These are phyloP conservation scores for Colletotrichum sp. DNA, from an alignment of 2,329 filamentous ascomycete genomes.

Conservation along the genomic window DNA sequence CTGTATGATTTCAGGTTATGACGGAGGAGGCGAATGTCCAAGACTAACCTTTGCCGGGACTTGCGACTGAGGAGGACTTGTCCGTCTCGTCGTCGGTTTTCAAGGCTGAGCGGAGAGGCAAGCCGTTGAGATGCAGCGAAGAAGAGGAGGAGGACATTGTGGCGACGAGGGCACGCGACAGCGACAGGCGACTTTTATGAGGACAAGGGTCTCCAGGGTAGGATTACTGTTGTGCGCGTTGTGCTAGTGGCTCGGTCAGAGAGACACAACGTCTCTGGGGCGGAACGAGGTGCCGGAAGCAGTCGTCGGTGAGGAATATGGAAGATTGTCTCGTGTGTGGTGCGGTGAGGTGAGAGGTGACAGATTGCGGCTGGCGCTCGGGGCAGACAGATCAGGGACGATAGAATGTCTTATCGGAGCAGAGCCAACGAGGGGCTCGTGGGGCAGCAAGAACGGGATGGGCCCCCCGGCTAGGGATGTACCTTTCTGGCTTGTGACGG, in stretches of 20 bases:
- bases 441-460: neutral
- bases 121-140: slow-evolving; percentile 8
- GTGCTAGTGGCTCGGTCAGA: neutral
- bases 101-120: slow-evolving; percentile 46
- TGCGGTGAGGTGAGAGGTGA: slow-evolving; percentile 6
- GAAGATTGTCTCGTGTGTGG: neutral
- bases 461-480: neutral
- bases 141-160: slow-evolving; percentile 19
- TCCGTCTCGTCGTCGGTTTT: slow-evolving; percentile 43
- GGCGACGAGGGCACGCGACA: neutral
- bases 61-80: slow-evolving; percentile 39
- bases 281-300: neutral
- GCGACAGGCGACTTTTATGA: neutral
- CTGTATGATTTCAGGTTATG: slow-evolving; percentile 6
- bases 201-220: neutral
- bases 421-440: slow-evolving; percentile 7
- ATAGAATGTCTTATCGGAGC: slow-evolving; percentile 11
- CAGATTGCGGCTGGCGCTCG: slow-evolving; percentile 7
- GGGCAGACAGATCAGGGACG: neutral
- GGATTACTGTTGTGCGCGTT: neutral
- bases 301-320: slow-evolving; percentile 1
- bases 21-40: neutral
- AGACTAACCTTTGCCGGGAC: slow-evolving; percentile 49
- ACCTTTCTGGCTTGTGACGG: neutral
- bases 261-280: neutral